A percentile compares a stretch with the other conserved stretches of the same genome.
Conservation (phyloP, 2,329 filamentous ascomycete genomes). For the Diatrype stigma region DNA sequence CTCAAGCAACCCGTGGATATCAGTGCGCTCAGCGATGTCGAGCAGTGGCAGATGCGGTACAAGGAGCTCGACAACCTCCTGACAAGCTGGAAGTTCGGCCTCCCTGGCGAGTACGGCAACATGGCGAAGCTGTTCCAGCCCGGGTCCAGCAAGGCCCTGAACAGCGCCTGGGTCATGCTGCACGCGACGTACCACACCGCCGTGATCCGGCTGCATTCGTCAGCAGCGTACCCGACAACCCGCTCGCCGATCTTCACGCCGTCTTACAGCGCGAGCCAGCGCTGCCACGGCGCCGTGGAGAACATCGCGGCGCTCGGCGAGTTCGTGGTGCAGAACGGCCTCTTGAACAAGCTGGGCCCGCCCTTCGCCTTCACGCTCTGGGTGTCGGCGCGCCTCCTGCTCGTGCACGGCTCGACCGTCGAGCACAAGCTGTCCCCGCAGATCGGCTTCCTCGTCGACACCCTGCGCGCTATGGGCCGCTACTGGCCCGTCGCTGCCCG, state of each 20-base stretch:
- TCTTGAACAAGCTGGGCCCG: slow-evolving; percentile 78
- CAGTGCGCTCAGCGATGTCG: slow-evolving; percentile 75
- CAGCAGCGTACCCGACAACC: slow-evolving; percentile 86
- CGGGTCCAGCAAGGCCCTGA: slow-evolving; percentile 63
- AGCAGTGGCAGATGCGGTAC: slow-evolving; percentile 85
- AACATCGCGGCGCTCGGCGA: slow-evolving; percentile 75
- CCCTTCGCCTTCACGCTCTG: slow-evolving; percentile 90
- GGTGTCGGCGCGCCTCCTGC: slow-evolving; percentile 81
- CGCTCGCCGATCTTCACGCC: slow-evolving; percentile 85
- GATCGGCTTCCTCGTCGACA: slow-evolving; percentile 77
- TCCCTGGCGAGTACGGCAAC: slow-evolving; percentile 81
- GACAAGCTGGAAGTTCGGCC: slow-evolving; percentile 76
- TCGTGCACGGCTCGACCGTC: slow-evolving; percentile 88
- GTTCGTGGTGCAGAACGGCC: slow-evolving; percentile 69
- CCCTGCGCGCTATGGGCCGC: slow-evolving; percentile 72
- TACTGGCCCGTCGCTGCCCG: slow-evolving; percentile 84
- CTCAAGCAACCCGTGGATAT: slow-evolving; percentile 88
- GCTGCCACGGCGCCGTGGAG: slow-evolving; percentile 78
- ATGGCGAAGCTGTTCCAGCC: slow-evolving; percentile 73
- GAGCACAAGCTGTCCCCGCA: slow-evolving; percentile 77
- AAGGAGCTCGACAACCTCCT: slow-evolving; percentile 78
- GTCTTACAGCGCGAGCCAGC: slow-evolving; percentile 78
- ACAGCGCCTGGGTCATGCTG: slow-evolving; percentile 85
- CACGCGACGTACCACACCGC: slow-evolving; percentile 88
- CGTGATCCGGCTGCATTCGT: slow-evolving; percentile 86